phyloP scores from a whole-genome alignment of 257 asterid species.

The Mitragyna speciosa region DNA sequence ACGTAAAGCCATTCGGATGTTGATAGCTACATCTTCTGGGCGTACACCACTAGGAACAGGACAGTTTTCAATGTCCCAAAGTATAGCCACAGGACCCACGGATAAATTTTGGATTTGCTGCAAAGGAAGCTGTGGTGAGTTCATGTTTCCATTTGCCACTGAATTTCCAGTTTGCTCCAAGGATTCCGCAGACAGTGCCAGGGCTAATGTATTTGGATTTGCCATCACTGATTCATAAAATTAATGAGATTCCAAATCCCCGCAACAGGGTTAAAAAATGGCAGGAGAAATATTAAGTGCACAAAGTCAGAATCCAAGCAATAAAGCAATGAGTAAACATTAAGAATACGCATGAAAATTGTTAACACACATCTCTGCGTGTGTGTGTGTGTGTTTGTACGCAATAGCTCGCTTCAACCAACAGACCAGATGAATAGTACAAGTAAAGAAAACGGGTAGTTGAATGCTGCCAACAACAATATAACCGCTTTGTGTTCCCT shows the following conservation, averaged over 20 bases:
- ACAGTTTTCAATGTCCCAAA: constrained; percentile 99
- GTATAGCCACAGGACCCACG: constrained; percentile 69
- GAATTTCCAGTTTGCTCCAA: constrained; percentile 33
- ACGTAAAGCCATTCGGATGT: constrained; percentile 76
- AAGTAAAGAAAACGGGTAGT: no score
- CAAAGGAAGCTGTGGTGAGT: constrained; percentile 24
- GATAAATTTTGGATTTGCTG: constrained; percentile 36
- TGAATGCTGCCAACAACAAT: background rate
- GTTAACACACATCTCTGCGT: background rate
- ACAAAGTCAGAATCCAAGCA: background rate
- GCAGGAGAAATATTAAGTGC: background rate
- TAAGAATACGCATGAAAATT: background rate
- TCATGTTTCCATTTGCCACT: constrained; percentile 31
- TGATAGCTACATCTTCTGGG: constrained; percentile 87
- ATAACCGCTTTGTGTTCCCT: background rate
- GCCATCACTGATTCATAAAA: constrained; percentile 36
- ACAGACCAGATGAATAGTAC: background rate
- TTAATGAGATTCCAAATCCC: constrained; percentile 24
- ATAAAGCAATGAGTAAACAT: background rate
- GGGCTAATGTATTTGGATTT: constrained; percentile 33
- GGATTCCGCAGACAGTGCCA: constrained; percentile 32
- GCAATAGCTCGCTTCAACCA: background rate
- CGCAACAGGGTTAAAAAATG: constrained; percentile 18
- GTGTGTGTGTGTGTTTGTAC: background rate
- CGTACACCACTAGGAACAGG: constrained; percentile 86